These are phyloP conservation scores for Mycocentrospora acerina DNA, from an alignment of 2,329 filamentous ascomycete genomes.

Conservation along the genomic window DNA sequence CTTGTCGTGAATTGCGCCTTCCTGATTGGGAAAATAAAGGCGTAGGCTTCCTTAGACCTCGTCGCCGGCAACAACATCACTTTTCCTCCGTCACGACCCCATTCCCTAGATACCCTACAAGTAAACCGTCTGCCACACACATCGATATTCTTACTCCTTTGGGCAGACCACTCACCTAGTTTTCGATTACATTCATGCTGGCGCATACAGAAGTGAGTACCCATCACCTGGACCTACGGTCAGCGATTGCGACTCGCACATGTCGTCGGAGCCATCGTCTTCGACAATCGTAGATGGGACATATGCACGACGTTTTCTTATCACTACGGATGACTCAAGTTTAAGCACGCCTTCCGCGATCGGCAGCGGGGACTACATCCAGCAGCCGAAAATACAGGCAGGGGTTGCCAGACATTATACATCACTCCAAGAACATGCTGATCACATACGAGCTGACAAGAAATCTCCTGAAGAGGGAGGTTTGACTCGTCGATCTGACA, in stretches of 20 bases:
- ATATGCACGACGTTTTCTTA: slow-evolving; percentile 3
- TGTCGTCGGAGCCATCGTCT: slow-evolving; percentile 14
- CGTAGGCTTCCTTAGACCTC: slow-evolving; percentile 13
- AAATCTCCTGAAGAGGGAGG: slow-evolving; percentile 3
- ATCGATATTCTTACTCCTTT: slow-evolving; percentile 1
- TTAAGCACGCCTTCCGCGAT: slow-evolving; percentile 5
- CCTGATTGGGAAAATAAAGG: slow-evolving; percentile 20
- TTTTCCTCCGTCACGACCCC: slow-evolving; percentile 1
- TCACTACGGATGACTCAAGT: slow-evolving; percentile 2
- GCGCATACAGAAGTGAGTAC: slow-evolving; percentile 10
- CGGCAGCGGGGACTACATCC: slow-evolving; percentile 1
- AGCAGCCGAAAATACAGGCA: slow-evolving; percentile 6
- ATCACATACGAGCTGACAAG: slow-evolving; percentile 7
- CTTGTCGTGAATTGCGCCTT: slow-evolving; percentile 28
- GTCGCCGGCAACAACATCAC: slow-evolving; percentile 13
- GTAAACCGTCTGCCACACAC: slow-evolving; percentile 2
- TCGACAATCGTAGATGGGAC: slow-evolving; percentile 7
- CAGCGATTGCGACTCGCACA: slow-evolving; percentile 9
- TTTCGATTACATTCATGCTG: slow-evolving; percentile 10
- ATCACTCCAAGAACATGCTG: slow-evolving; percentile 31
- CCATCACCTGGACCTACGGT: slow-evolving; percentile 9
- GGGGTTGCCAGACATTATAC: slow-evolving; percentile 18
- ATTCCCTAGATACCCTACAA: not conserved
- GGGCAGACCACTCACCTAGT: not conserved
- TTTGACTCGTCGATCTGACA: slow-evolving; percentile 16